Base-by-base conservation (phyloP, 306 rosid genomes). In the Cicer judaicum region DNA sequence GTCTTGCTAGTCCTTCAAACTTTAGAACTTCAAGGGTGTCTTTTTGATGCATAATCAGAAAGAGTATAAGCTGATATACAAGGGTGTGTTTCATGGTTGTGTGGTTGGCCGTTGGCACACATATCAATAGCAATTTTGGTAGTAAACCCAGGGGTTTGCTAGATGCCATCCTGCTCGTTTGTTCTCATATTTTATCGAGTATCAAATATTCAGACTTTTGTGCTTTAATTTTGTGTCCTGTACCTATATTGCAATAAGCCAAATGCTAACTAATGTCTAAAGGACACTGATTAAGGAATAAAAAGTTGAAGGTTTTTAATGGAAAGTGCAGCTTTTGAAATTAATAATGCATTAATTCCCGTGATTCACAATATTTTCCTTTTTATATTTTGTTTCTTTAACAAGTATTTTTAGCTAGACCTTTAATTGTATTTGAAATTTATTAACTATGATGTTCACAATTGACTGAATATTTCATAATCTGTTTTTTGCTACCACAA, bases 391-490 rank as follows among this genome's bases (percentile, higher is more conserved):
- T 18, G 36, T 16, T 64, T 42, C 10, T 10, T 42, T 11, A 43
- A 16, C 6, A 6, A 42, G 53, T 11, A 11, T 64, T 42, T 52
- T 5, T 64, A 16, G 39, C 39, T 16, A 10, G 11, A 64, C 11
- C 10, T 40, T 39, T 78, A 40, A 3, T 42, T 41, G 53, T 7
- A 50, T 34, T 41, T 36, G 61, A 21, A 14, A 66, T 64, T 38
- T 65, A 11, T 38, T 34, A 13, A 15, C 36, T 14, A 14, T 43
- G n/a, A 53, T 62, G 52, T 76, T 59, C 61, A 21, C 42, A 49
- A 44, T 61, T n/a, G 76, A 59, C 40, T 72, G 59, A 60, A 72
- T 65, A 29, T 34, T 72, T 15, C 49, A 68, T 21, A 21, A 21
- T 21, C 24, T 21, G 24, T 8, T 6, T 44, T 34, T 34, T 36